Percentiles rank a stretch among this genome's conserved stretches.
Conservation (phyloP, 495 filamentous ascomycete species). For the Hypoxylon fragiforme region DNA sequence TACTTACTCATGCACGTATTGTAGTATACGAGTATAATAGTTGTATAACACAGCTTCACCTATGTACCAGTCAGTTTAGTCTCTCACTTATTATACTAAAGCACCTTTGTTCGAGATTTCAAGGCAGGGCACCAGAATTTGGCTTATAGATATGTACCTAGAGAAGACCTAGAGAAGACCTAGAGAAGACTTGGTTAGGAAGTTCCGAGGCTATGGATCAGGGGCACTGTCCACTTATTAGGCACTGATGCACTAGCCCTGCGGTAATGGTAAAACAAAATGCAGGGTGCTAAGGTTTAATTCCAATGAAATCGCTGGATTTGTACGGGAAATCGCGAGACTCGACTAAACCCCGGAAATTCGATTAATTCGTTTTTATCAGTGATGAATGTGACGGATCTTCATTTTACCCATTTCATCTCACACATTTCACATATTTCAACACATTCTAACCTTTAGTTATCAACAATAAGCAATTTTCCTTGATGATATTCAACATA, state of each 20-base stretch:
- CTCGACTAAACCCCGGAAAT: conserved; percentile 8
- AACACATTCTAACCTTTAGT: too few relatives aligned
- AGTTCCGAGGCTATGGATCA: conserved; percentile 33
- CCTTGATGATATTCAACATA: conserved; percentile 1
- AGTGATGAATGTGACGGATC: conserved; percentile 10
- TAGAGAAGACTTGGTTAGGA: conserved; percentile 6
- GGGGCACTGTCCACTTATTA: conserved; percentile 13
- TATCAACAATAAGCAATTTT: conserved; percentile 19
- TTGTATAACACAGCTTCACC: too few relatives aligned
- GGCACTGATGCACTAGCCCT: too few relatives aligned
- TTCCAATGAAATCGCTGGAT: background rate
- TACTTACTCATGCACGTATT: too few relatives aligned
- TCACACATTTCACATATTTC: too few relatives aligned
- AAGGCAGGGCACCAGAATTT: background rate
- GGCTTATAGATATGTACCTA: background rate
- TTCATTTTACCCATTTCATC: conserved; percentile 23
- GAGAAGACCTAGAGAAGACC: too few relatives aligned
- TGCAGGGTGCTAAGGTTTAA: too few relatives aligned
- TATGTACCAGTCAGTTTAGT: too few relatives aligned
- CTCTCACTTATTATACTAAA: too few relatives aligned
- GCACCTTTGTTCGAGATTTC: too few relatives aligned
- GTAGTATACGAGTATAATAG: too few relatives aligned
- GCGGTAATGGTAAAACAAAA: too few relatives aligned
- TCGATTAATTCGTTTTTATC: conserved; percentile 11
- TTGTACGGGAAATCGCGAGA: background rate